Evolutionary conservation across 331 rosid species (phyloP).

Genomic region (Phaseolus coccineus): DNA sequence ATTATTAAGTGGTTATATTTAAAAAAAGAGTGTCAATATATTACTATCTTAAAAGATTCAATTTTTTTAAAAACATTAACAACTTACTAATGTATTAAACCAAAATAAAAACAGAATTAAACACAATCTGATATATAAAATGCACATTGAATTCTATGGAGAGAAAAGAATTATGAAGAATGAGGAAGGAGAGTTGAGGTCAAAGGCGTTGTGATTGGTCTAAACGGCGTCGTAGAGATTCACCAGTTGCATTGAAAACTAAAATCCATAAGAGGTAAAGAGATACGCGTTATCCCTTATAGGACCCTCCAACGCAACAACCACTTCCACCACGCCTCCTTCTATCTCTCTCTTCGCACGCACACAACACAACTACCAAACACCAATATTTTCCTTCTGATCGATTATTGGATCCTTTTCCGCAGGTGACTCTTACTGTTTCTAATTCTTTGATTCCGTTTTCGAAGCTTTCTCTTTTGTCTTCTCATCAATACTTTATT

Average conservation of each 20-base stretch:
- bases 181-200: background rate
- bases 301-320: constrained; percentile 31
- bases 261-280: background rate
- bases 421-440: constrained; percentile 45
- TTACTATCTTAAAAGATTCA: no score
- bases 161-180: no score
- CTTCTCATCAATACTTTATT: background rate
- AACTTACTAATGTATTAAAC: no score
- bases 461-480: background rate
- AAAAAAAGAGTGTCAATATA: no score
- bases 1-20: no score
- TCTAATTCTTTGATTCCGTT: background rate
- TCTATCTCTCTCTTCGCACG: background rate
- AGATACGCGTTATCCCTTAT: constrained; percentile 48
- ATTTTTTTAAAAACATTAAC: no score
- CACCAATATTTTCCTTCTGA: constrained; percentile 22
- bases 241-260: background rate
- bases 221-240: constrained; percentile 45
- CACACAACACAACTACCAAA: constrained; percentile 43
- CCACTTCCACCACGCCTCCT: constrained; percentile 25
- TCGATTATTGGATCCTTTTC: constrained; percentile 46
- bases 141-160: no score
- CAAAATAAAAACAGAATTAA: no score
- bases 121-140: no score
- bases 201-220: background rate